Percentiles rank a stretch among this genome's conserved stretches.
Evolutionary conservation across 257 asterid species (phyloP).

Genomic region (Handroanthus guayacan): DNA sequence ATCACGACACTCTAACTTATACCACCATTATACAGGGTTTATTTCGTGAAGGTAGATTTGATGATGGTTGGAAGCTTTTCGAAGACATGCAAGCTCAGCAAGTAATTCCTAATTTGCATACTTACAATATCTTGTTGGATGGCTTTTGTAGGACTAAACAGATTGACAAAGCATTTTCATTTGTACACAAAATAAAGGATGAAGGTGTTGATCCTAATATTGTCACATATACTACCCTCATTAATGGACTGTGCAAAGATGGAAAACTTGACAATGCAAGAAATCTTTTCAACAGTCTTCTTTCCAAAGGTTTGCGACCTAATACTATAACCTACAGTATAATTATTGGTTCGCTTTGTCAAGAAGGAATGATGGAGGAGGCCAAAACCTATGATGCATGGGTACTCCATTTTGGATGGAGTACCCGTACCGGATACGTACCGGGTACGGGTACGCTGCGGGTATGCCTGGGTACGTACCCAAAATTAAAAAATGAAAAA

Average conservation of each 20-base stretch:
- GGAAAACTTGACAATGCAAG: no score
- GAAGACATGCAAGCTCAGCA: constrained; percentile 23
- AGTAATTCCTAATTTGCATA: not conserved
- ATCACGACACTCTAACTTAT: constrained; percentile 2
- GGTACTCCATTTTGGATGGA: no score
- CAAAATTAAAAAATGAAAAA: no score
- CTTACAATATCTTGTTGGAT: constrained; percentile 7
- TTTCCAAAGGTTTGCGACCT: not conserved
- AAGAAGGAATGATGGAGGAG: not conserved
- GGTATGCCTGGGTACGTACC: no score
- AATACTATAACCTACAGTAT: not conserved
- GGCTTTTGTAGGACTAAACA: constrained; percentile 10
- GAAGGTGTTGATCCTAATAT: no score
- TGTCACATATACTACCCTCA: no score
- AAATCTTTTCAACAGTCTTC: not conserved
- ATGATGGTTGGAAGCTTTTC: not conserved
- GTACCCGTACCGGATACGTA: no score
- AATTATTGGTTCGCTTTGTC: constrained; percentile 2
- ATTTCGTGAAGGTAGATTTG: constrained; percentile 5
- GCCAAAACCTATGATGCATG: not conserved
- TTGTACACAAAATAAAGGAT: no score
- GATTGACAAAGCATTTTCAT: constrained; percentile 6
- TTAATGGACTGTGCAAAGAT: no score
- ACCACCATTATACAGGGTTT: constrained; percentile 26
- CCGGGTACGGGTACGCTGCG: no score